These are phyloP conservation scores for Tetrapisispora phaffii DNA, from an alignment of 805 yeast species.

Conservation along the genomic window DNA sequence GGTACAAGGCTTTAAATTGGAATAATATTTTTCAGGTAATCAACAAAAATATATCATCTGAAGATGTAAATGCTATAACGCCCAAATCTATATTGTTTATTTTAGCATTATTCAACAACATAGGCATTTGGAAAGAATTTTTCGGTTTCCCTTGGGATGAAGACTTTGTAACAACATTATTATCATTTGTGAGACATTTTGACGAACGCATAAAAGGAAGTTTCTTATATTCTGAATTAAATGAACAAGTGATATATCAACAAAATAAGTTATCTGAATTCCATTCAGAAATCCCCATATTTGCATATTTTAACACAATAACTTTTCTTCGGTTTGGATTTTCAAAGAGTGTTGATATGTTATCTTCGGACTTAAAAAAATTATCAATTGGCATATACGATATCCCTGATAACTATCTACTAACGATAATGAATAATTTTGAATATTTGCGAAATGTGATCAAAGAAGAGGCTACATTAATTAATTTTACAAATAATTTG, in stretches of 20 bases:
- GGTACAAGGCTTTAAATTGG: not conserved
- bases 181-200: not conserved
- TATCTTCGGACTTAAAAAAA: not conserved
- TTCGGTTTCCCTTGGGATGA: not conserved
- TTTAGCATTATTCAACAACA: not conserved
- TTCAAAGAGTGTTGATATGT: not conserved
- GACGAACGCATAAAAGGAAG: not conserved
- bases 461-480: not conserved
- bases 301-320: not conserved
- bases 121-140: not conserved
- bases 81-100: not conserved
- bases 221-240: not conserved
- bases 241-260: not conserved
- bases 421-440: too few relatives aligned
- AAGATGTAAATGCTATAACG: not conserved
- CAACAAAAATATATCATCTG: not conserved
- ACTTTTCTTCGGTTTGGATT: not conserved
- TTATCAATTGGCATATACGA: not conserved
- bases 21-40: not conserved
- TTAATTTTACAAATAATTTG: not conserved
- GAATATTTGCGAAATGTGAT: not conserved
- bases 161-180: not conserved
- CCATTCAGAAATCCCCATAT: not conserved
- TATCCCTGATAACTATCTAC: not conserved
- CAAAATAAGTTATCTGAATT: not conserved